A percentile compares a stretch with the other conserved stretches of the same genome.
Evolutionary conservation across 108 stramenopile species (phyloP).

Genomic region (Craspedostauros australis): DNA sequence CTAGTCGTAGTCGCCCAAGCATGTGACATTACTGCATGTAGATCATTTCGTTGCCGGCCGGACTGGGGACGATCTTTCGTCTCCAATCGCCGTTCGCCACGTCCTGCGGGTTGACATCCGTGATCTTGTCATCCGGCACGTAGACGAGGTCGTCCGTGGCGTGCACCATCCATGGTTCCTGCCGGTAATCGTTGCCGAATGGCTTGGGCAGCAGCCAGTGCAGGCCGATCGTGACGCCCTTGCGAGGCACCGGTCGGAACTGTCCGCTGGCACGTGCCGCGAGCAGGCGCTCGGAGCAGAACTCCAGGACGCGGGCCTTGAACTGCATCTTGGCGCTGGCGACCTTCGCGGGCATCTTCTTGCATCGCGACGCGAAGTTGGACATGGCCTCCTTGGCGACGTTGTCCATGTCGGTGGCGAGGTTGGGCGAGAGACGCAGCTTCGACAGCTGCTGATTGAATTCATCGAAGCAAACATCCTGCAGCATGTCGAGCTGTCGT

Average conservation of each 20-base stretch:
- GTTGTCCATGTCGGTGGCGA: slow-evolving; percentile 63
- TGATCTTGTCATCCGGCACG: slow-evolving; percentile 56
- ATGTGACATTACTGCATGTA: slow-evolving; percentile 59
- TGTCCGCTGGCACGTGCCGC: slow-evolving; percentile 74
- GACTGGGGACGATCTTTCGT: slow-evolving; percentile 68
- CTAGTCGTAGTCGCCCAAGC: too few relatives aligned
- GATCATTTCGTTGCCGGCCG: slow-evolving; percentile 73
- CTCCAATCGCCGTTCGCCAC: slow-evolving; percentile 73
- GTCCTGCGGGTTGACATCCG: slow-evolving; percentile 58
- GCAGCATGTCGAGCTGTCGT: slow-evolving; percentile 45
- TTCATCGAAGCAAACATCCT: slow-evolving; percentile 49
- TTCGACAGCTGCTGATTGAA: slow-evolving; percentile 61
- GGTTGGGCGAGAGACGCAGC: slow-evolving; percentile 59
- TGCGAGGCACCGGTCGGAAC: slow-evolving; percentile 73
- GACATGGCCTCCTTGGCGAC: slow-evolving; percentile 37
- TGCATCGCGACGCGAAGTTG: slow-evolving; percentile 48
- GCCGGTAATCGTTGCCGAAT: slow-evolving; percentile 83
- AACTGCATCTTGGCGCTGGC: slow-evolving; percentile 40
- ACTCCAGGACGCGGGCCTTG: slow-evolving; percentile 39
- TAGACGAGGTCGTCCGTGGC: slow-evolving; percentile 74
- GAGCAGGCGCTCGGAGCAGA: slow-evolving; percentile 53
- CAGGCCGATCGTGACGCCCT: slow-evolving; percentile 83
- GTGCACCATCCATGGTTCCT: slow-evolving; percentile 74
- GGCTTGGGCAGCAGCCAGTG: slow-evolving; percentile 92
- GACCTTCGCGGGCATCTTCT: slow-evolving; percentile 26